These are phyloP conservation scores for Colletotrichum cordylinicola DNA, from an alignment of 2,329 filamentous ascomycete genomes.

Conservation along the genomic window DNA sequence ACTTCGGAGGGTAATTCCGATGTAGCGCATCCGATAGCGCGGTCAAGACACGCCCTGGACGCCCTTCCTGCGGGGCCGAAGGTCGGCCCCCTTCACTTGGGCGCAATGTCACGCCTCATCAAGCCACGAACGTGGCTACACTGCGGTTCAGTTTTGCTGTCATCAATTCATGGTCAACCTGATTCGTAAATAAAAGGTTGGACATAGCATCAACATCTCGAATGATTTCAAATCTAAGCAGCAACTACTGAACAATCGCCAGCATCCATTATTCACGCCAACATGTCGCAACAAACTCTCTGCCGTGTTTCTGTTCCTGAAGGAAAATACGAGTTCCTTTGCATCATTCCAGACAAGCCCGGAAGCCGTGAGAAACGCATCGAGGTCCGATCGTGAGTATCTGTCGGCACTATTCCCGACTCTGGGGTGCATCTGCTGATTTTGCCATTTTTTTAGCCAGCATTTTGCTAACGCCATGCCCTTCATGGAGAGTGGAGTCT, in stretches of 20 bases:
- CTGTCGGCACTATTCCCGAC: neutral
- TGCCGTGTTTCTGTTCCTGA: neutral
- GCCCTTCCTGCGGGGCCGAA: neutral
- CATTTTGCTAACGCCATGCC: neutral
- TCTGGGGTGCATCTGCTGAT: neutral
- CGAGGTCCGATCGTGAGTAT: neutral
- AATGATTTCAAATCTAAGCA: neutral
- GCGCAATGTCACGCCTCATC: neutral
- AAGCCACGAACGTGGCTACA: neutral
- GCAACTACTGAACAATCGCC: accelerated
- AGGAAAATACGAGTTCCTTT: neutral
- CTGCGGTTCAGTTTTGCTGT: neutral
- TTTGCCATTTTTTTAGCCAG: neutral
- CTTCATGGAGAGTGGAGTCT: neutral
- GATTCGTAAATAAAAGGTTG: neutral
- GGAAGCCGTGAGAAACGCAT: neutral
- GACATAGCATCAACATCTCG: neutral
- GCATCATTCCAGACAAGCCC: neutral
- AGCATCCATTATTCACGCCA: neutral
- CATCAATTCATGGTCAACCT: neutral
- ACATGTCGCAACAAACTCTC: neutral
- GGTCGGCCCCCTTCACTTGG: neutral
- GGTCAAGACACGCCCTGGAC: neutral
- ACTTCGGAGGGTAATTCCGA: neutral
- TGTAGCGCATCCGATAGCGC: neutral